Conservation (phyloP, 768 basidiomycete genomes). For the Leccinum longicurvipes region DNA sequence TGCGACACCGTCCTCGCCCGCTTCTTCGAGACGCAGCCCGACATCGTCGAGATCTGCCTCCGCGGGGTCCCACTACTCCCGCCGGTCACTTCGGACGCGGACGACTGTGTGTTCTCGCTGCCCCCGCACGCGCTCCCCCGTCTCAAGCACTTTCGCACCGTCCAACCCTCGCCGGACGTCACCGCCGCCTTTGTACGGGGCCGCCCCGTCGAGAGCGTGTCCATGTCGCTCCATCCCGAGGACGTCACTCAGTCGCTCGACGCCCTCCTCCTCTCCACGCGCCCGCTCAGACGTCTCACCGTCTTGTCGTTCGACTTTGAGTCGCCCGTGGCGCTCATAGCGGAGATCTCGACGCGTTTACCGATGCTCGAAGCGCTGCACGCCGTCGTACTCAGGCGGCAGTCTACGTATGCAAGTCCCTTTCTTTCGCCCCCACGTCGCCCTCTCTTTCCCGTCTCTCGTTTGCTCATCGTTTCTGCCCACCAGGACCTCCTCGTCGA, state of each 20-base stretch:
- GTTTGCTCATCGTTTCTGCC: too few species aligned
- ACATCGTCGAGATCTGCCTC: constrained; percentile 51
- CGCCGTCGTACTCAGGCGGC: constrained; percentile 52
- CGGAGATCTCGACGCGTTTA: constrained; percentile 45
- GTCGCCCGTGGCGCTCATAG: constrained; percentile 42
- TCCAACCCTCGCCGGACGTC: constrained; percentile 47
- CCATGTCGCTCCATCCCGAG: constrained; percentile 49
- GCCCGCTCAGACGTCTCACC: constrained; percentile 47
- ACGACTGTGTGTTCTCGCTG: constrained; percentile 27
- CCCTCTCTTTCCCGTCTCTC: too few species aligned
- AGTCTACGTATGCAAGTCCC: constrained; percentile 44
- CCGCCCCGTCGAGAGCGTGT: constrained; percentile 48
- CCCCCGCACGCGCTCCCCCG: constrained; percentile 42
- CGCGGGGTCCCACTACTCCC: constrained; percentile 45
- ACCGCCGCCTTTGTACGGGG: constrained; percentile 44
- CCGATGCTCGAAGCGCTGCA: constrained; percentile 57
- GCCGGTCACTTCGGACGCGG: background rate
- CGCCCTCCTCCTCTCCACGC: constrained; percentile 38
- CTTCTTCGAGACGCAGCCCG: constrained; percentile 50
- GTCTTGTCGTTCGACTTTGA: constrained; percentile 55
- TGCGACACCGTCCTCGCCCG: constrained; percentile 44
- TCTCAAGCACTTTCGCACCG: constrained; percentile 49
- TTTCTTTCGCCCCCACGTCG: too few species aligned
- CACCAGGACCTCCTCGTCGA: constrained; percentile 46
- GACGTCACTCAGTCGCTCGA: constrained; percentile 41